Evolutionary conservation across 2,329 filamentous ascomycete genomes (phyloP), one percentile per base, ranked within the genome.

Genomic region (Alternaria ventricosa): DNA sequence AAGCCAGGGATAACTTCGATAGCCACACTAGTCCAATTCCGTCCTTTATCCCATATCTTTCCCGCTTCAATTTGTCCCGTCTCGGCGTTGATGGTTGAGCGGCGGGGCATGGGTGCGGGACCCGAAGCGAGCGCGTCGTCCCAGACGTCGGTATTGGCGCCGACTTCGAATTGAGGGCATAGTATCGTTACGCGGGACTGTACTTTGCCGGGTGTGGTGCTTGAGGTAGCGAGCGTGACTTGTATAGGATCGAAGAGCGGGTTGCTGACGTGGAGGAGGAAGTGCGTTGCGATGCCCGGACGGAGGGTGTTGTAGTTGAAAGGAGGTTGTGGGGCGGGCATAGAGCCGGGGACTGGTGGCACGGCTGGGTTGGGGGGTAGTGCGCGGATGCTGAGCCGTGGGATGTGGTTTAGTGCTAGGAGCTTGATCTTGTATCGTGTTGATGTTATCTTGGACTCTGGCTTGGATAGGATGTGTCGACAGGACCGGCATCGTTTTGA

Each of bases 11-110:
- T 88, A 13, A 99, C 91, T 78, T 99, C 96, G 25, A 99, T 85
- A 20, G 97, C 92, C 11, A 99, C 93, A 69, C 90, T 96, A 15
- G 96, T 96, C 92, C 94, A 97, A 79, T 98, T 99, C 36, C 94
- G 86, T 0, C 94, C 95, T 57, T 90, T 88, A 67, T 97, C 94
- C 92, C 93, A 99, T n/a, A 98, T 90, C 81, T 98, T 98, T 56
- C 95, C 96, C 0, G 92, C 92, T 79, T 97, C 94, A 15, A 92
- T 88, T 15, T 75, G 72, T 4, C 71, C 71, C 7, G 61, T 63
- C 30, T 74, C 69, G 1, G 72, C 68, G 28, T 71, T 72, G 28
- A 68, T 61, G 27, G 71, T 60, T 3, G 72, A 70, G 25, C 69
- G 69, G 51, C 70, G 72, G 41, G 65, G 71, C 75, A 69, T 75